Conservation (phyloP, 75 land plant species). For the Selaginella tamariscina region DNA sequence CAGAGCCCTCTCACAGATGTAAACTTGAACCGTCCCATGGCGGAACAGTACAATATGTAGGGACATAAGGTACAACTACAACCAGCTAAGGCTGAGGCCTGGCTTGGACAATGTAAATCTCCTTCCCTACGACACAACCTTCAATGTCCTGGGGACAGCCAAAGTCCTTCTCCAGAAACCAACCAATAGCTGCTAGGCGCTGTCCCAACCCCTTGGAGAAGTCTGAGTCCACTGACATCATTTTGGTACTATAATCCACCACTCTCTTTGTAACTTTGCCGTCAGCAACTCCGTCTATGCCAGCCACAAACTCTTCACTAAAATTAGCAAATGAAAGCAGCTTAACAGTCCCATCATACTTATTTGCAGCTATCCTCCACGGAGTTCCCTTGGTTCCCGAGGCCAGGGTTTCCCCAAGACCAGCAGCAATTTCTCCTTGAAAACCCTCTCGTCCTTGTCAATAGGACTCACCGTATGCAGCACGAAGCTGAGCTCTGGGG, state of each 20-base stretch:
- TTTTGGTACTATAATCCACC: slow-evolving; percentile 78
- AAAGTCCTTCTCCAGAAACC: slow-evolving; percentile 75
- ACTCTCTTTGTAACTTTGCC: slow-evolving; percentile 45
- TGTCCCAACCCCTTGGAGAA: slow-evolving; percentile 52
- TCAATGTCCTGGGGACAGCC: slow-evolving; percentile 87
- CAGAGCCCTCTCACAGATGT: no score
- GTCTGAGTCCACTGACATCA: slow-evolving; percentile 40
- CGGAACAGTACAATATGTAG: no score
- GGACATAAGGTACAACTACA: no score
- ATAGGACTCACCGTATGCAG: slow-evolving; percentile 84
- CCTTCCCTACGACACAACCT: slow-evolving; percentile 81
- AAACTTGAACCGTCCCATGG: no score
- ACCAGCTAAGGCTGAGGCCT: slow-evolving; percentile 76
- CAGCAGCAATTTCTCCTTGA: slow-evolving; percentile 90
- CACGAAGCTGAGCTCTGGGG: slow-evolving; percentile 84
- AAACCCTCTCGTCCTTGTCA: slow-evolving; percentile 38
- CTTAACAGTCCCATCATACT: slow-evolving; percentile 60
- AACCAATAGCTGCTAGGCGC: slow-evolving; percentile 57
- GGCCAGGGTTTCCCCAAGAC: slow-evolving; percentile 91
- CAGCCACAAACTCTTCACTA: slow-evolving; percentile 73
- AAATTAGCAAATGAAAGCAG: slow-evolving; percentile 85
- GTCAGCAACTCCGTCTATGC: slow-evolving; percentile 42
- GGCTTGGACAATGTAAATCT: slow-evolving; percentile 74
- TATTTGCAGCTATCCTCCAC: slow-evolving; percentile 65
- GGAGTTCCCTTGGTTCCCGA: slow-evolving; percentile 91